phyloP scores from a whole-genome alignment of 1,139 yeast species.

The Hansenula lynferdii region DNA sequence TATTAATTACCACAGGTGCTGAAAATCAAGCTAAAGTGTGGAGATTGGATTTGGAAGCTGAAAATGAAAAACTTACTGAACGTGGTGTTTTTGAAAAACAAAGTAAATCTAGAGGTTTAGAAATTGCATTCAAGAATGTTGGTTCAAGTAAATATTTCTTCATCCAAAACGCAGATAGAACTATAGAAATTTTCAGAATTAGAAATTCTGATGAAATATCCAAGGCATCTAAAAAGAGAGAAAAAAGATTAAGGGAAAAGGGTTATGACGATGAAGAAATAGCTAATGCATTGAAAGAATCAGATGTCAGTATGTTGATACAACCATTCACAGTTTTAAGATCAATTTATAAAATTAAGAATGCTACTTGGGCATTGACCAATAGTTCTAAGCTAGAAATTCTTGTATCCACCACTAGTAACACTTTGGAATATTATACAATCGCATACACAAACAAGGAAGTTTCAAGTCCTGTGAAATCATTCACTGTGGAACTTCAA shows the following conservation, averaged over 20 bases:
- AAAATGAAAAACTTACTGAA: conserved; percentile 56
- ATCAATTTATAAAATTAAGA: conserved; percentile 50
- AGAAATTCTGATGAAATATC: conserved; percentile 75
- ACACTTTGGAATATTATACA: conserved; percentile 66
- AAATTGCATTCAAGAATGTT: conserved; percentile 45
- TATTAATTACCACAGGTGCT: conserved; percentile 68
- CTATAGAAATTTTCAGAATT: conserved; percentile 76
- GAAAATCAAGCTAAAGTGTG: conserved; percentile 84
- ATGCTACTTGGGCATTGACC: conserved; percentile 48
- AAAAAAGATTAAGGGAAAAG: conserved; percentile 71
- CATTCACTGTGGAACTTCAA: conserved; percentile 58
- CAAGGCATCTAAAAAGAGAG: conserved; percentile 75
- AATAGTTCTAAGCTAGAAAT: conserved; percentile 48
- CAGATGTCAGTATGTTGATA: conserved; percentile 54
- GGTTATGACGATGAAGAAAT: conserved; percentile 64
- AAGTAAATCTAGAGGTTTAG: conserved; percentile 71
- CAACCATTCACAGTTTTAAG: conserved; percentile 63
- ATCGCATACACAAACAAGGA: conserved; percentile 46
- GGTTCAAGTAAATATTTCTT: conserved; percentile 49
- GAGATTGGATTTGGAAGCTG: conserved; percentile 52
- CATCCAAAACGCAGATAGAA: conserved; percentile 74
- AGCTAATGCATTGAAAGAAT: conserved; percentile 42
- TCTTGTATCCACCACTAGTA: conserved; percentile 62
- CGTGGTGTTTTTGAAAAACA: conserved; percentile 71
- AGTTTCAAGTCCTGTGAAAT: conserved; percentile 42